phyloP scores from a whole-genome alignment of 2,329 filamentous ascomycete genomes.

The Fusarium verticillioides region DNA sequence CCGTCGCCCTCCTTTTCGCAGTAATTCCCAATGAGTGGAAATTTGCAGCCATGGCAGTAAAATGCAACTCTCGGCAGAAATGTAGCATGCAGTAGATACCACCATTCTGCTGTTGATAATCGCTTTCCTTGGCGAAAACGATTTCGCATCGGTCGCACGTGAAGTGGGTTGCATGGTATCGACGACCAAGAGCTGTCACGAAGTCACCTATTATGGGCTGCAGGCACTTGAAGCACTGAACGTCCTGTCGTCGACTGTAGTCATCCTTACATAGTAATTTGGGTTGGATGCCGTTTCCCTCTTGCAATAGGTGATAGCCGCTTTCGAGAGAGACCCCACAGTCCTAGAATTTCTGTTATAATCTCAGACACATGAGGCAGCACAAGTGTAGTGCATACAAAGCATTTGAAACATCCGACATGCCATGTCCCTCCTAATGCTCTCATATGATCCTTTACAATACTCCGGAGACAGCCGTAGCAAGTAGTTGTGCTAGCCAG shows the following conservation, averaged over 20 bases:
- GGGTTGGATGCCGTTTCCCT: neutral
- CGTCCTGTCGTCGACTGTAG: fast-evolving
- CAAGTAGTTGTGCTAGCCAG: fast-evolving
- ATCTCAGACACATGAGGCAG: fast-evolving
- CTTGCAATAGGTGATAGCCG: neutral
- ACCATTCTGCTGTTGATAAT: too few species aligned
- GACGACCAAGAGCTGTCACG: too few species aligned
- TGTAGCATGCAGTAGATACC: too few species aligned
- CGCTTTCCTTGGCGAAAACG: too few species aligned
- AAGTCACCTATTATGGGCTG: fast-evolving
- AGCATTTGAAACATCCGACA: neutral
- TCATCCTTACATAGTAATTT: neutral
- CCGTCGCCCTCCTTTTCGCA: fast-evolving
- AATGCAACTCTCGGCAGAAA: too few species aligned
- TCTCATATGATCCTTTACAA: fast-evolving
- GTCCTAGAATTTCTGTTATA: neutral
- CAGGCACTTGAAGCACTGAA: neutral
- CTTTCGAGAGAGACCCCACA: neutral
- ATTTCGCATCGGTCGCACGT: too few species aligned
- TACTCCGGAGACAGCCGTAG: neutral
- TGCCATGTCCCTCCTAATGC: neutral
- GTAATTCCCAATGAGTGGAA: too few species aligned
- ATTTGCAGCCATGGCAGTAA: too few species aligned
- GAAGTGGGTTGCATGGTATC: too few species aligned
- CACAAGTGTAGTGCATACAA: fast-evolving